A percentile compares a stretch with the other conserved stretches of the same genome.
These are phyloP conservation scores for Puccinellia tenuiflora DNA, from an alignment of 176 grass and related monocot genomes.

Conservation along the genomic window DNA sequence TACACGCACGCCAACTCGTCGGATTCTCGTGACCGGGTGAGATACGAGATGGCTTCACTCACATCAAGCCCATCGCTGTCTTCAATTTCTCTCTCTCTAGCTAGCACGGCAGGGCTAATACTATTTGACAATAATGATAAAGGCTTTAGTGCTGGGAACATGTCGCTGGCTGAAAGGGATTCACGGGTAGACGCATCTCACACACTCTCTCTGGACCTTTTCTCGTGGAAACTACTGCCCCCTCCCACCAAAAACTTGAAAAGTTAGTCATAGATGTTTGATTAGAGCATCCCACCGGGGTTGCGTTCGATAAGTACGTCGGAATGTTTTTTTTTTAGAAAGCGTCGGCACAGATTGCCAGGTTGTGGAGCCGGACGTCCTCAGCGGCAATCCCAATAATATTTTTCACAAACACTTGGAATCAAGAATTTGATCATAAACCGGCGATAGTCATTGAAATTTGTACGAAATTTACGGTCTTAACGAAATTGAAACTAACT, in stretches of 20 bases:
- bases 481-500: too few species aligned
- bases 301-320: too few species aligned
- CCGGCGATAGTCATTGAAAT: too few species aligned
- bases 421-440: too few species aligned
- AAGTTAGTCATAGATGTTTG: background rate
- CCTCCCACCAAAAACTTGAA: background rate
- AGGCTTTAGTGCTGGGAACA: slow-evolving; percentile 2
- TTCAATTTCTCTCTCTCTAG: background rate
- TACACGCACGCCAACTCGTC: too few species aligned
- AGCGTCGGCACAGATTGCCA: too few species aligned
- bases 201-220: background rate
- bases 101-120: background rate
- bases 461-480: too few species aligned
- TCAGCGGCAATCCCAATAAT: too few species aligned
- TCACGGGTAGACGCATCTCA: background rate
- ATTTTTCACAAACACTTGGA: too few species aligned
- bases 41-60: background rate
- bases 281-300: too few species aligned
- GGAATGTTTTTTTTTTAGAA: too few species aligned
- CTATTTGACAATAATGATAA: background rate
- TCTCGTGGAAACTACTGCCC: background rate
- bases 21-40: background rate
- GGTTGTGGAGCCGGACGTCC: too few species aligned
- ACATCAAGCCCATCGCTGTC: slow-evolving; percentile 26
- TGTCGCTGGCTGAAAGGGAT: slow-evolving; percentile 23